Conservation (phyloP, 179 eudicot genomes). For the Sideroxylon spinosum region DNA sequence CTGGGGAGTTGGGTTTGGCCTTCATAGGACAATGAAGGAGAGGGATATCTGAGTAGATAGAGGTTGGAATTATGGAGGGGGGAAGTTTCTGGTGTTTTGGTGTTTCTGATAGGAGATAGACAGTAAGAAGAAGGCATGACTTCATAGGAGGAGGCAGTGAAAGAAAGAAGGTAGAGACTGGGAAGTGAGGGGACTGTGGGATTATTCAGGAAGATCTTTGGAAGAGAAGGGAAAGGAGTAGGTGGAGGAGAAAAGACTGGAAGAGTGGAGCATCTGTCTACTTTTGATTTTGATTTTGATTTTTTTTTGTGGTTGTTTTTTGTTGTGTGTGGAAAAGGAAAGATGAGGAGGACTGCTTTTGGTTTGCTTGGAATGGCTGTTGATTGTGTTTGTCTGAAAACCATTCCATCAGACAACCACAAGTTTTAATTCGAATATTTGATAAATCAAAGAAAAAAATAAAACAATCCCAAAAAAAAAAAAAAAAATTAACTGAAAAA, state of each 20-base stretch:
- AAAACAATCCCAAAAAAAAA: no score
- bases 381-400: constrained; percentile 21
- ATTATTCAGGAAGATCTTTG: constrained; percentile 39
- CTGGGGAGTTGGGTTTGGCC: not conserved
- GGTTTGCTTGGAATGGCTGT: constrained; percentile 43
- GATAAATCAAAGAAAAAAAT: not conserved
- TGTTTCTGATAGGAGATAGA: constrained; percentile 49
- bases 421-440: constrained; percentile 9
- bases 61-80: constrained; percentile 22
- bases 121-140: constrained; percentile 62
- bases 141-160: constrained; percentile 9
- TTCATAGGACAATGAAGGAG: constrained; percentile 11
- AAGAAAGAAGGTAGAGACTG: not conserved
- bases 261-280: constrained; percentile 4
- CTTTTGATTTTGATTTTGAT: constrained; percentile 3
- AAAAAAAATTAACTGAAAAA: no score
- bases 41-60: constrained; percentile 15
- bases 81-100: constrained; percentile 25
- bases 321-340: constrained; percentile 13
- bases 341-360: constrained; percentile 33
- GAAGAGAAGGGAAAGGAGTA: constrained; percentile 27
- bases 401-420: constrained; percentile 33
- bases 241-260: constrained; percentile 15
- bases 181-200: constrained; percentile 16
- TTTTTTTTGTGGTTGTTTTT: not conserved